Percentiles rank a stretch among this genome's conserved stretches.
These are phyloP conservation scores for Capsella bursapastoris DNA, from an alignment of 345 rosid species.

Conservation along the genomic window DNA sequence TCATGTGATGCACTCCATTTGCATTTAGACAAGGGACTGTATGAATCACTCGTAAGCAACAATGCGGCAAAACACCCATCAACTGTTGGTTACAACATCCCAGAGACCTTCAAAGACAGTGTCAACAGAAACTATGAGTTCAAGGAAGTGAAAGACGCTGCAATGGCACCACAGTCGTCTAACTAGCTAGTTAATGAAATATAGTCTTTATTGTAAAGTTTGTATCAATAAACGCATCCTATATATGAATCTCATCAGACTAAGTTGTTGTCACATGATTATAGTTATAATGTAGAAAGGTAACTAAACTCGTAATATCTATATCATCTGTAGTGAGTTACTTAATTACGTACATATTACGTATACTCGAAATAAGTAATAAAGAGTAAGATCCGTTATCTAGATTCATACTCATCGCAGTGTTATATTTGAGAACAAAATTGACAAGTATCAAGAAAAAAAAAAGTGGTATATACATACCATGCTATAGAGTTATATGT, in stretches of 20 bases:
- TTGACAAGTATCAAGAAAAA: neutral
- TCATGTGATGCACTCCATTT: slow-evolving; percentile 36
- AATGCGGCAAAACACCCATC: slow-evolving; percentile 5
- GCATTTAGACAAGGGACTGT: slow-evolving; percentile 41
- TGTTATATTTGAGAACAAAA: too few relatives aligned
- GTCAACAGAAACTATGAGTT: slow-evolving; percentile 15
- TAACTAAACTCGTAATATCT: neutral
- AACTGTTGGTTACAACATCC: slow-evolving; percentile 13
- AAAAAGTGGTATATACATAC: too few relatives aligned
- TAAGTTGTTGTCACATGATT: slow-evolving; percentile 11
- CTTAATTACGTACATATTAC: neutral
- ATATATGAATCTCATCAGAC: slow-evolving; percentile 13
- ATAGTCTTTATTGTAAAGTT: neutral
- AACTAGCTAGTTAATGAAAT: slow-evolving; percentile 23
- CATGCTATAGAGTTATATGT: too few relatives aligned
- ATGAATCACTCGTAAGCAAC: slow-evolving; percentile 30
- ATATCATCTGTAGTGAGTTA: neutral
- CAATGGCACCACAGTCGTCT: slow-evolving; percentile 41
- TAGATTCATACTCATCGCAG: neutral
- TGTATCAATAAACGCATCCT: slow-evolving; percentile 6
- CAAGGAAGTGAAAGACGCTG: slow-evolving; percentile 27
- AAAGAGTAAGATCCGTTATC: neutral
- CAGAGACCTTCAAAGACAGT: slow-evolving; percentile 32
- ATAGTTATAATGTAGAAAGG: neutral
- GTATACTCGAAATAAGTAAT: neutral